phyloP scores from a whole-genome alignment of 1,284 basidiomycete species.

The Clitocybe nebularis region DNA sequence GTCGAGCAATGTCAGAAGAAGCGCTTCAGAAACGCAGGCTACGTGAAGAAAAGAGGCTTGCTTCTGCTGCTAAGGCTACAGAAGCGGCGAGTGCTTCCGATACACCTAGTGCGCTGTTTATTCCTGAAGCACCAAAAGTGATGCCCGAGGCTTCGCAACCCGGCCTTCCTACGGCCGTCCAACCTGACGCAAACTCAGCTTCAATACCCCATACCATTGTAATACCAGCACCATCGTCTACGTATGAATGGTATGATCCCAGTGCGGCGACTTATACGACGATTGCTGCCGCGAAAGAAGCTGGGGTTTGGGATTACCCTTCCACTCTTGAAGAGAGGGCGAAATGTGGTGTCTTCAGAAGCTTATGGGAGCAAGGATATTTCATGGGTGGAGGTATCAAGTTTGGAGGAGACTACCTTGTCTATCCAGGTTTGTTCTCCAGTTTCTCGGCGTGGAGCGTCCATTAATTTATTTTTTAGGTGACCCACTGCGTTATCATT shows the following conservation, averaged over 20 bases:
- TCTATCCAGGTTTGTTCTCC: conserved; percentile 81
- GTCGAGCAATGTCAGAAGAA: conserved; percentile 52
- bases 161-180: conserved; percentile 1
- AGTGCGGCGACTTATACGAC: conserved; percentile 43
- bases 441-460: conserved; percentile 1
- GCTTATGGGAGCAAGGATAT: conserved; percentile 77
- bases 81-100: conserved; percentile 14
- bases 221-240: conserved; percentile 42
- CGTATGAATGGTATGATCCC: conserved; percentile 54
- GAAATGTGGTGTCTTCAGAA: conserved; percentile 75
- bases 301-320: conserved; percentile 80
- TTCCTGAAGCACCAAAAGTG: conserved; percentile 9
- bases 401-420: conserved; percentile 94
- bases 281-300: conserved; percentile 57
- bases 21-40: conserved; percentile 68
- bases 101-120: conserved; percentile 10
- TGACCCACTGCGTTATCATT: conserved; percentile 94
- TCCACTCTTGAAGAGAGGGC: conserved; percentile 61
- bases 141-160: conserved; percentile 8
- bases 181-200: conserved; percentile 1
- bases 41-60: conserved; percentile 54
- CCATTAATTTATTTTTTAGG: conserved; percentile 43
- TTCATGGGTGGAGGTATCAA: conserved; percentile 86
- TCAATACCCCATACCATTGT: conserved; percentile 48
- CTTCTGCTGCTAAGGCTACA: conserved; percentile 33